Evolutionary conservation across 768 basidiomycete species (phyloP).

Genomic region (Artomyces pyxidatus): DNA sequence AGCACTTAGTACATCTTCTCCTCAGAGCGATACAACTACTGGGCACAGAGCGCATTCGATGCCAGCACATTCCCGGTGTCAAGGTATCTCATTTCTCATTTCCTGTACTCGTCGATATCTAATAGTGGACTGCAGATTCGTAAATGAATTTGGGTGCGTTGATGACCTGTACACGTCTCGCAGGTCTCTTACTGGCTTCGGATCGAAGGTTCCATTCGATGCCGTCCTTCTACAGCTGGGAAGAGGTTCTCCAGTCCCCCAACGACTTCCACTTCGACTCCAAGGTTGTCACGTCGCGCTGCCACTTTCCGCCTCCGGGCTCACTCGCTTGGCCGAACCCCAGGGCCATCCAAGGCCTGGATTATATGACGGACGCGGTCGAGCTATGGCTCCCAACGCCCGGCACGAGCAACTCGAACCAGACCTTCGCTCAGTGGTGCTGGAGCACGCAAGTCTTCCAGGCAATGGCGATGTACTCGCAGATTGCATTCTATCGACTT

Average conservation of each 20-base stretch:
- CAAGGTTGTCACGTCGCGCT: slow-evolving; percentile 45
- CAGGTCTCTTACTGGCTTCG: too few relatives aligned
- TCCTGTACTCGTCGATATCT: neutral
- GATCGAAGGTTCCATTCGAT: slow-evolving; percentile 55
- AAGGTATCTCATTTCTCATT: slow-evolving; percentile 23
- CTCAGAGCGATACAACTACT: slow-evolving; percentile 49
- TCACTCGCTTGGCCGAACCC: slow-evolving; percentile 47
- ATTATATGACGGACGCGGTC: slow-evolving; percentile 43
- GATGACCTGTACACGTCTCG: too few relatives aligned
- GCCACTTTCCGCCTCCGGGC: slow-evolving; percentile 49
- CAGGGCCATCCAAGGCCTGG: slow-evolving; percentile 44
- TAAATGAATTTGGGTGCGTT: too few relatives aligned
- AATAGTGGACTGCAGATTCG: slow-evolving; percentile 30
- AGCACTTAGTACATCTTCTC: neutral
- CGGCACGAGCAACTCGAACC: slow-evolving; percentile 37
- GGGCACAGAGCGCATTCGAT: slow-evolving; percentile 42
- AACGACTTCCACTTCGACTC: slow-evolving; percentile 53
- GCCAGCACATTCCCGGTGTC: slow-evolving; percentile 44
- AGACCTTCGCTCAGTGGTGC: slow-evolving; percentile 58
- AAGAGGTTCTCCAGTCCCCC: slow-evolving; percentile 42
- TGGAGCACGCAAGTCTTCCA: slow-evolving; percentile 58
- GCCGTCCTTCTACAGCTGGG: slow-evolving; percentile 56
- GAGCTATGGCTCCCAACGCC: slow-evolving; percentile 50
- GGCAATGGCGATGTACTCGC: slow-evolving; percentile 48
- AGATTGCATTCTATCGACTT: slow-evolving; percentile 51